phyloP scores from a whole-genome alignment of 768 basidiomycete species.

The Baorangia bicolor region DNA sequence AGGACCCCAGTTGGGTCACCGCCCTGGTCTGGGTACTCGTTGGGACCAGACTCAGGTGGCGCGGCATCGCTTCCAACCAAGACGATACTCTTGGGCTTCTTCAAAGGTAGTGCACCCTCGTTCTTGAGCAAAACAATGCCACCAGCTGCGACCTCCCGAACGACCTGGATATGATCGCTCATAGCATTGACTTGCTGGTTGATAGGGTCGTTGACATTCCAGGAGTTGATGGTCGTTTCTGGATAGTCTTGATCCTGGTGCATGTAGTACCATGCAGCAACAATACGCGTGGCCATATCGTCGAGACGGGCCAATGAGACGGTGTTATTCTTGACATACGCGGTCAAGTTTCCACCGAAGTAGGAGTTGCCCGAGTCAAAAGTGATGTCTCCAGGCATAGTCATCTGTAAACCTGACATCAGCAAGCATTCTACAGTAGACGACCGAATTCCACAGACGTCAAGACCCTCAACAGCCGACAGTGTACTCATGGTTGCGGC shows the following conservation, averaged over 20 bases:
- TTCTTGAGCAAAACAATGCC: constrained; percentile 74
- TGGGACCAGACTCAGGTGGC: constrained; percentile 65
- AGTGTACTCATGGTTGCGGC: constrained; percentile 48
- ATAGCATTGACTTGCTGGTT: constrained; percentile 55
- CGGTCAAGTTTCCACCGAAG: constrained; percentile 60
- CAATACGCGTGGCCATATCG: constrained; percentile 70
- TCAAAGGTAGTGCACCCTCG: constrained; percentile 54
- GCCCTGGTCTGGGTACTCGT: constrained; percentile 62
- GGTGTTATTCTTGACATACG: constrained; percentile 57
- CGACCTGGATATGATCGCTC: constrained; percentile 50
- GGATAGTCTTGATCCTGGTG: constrained; percentile 35
- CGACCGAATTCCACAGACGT: constrained; percentile 39
- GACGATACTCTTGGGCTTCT: constrained; percentile 56
- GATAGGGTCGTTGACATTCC: constrained; percentile 28
- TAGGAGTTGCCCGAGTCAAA: constrained; percentile 40
- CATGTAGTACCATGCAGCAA: constrained; percentile 57
- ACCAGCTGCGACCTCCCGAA: constrained; percentile 61
- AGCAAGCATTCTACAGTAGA: not conserved
- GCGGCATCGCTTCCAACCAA: constrained; percentile 66
- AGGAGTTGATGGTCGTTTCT: constrained; percentile 25
- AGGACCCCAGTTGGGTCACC: constrained; percentile 65
- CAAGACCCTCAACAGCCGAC: constrained; percentile 59
- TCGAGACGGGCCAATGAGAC: constrained; percentile 60
- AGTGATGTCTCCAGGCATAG: constrained; percentile 65
- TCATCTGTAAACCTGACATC: constrained; percentile 47